Evolutionary conservation across 2,329 filamentous ascomycete species (phyloP).

Genomic region (Aspergillus sp.): DNA sequence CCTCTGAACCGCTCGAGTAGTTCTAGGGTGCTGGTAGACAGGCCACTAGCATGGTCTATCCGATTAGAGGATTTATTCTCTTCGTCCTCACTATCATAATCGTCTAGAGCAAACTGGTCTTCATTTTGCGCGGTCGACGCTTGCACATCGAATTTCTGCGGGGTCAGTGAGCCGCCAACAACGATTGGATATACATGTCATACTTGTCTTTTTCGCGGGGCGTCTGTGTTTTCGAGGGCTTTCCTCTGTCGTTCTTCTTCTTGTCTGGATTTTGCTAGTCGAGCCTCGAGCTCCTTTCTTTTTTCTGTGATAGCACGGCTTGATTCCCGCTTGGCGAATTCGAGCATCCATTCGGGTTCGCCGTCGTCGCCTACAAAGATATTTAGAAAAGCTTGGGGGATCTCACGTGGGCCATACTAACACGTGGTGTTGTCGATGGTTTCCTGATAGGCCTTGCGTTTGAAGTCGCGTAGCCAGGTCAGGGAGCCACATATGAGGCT

Average conservation of each 20-base stretch:
- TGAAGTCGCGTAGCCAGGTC: constrained; percentile 86
- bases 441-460: constrained; percentile 59
- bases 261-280: constrained; percentile 60
- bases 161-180: neutral
- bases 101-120: constrained; percentile 70
- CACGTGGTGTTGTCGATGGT: constrained; percentile 46
- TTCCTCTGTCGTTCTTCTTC: constrained; percentile 61
- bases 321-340: constrained; percentile 69
- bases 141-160: constrained; percentile 28
- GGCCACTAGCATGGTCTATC: constrained; percentile 40
- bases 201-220: constrained; percentile 46
- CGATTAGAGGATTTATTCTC: constrained; percentile 24
- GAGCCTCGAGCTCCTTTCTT: constrained; percentile 71
- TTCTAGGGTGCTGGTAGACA: constrained; percentile 73
- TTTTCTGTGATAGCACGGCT: constrained; percentile 63
- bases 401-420: constrained; percentile 21
- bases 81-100: constrained; percentile 66
- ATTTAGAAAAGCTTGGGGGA: too few relatives aligned
- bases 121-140: constrained; percentile 49
- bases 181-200: neutral
- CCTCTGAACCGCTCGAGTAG: constrained; percentile 67
- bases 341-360: constrained; percentile 81
- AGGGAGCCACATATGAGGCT: constrained; percentile 86
- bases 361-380: constrained; percentile 54
- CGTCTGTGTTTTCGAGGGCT: constrained; percentile 49